Evolutionary conservation across 1,284 basidiomycete genomes (phyloP).

Genomic region (Pseudozyma tsukubaensis): DNA sequence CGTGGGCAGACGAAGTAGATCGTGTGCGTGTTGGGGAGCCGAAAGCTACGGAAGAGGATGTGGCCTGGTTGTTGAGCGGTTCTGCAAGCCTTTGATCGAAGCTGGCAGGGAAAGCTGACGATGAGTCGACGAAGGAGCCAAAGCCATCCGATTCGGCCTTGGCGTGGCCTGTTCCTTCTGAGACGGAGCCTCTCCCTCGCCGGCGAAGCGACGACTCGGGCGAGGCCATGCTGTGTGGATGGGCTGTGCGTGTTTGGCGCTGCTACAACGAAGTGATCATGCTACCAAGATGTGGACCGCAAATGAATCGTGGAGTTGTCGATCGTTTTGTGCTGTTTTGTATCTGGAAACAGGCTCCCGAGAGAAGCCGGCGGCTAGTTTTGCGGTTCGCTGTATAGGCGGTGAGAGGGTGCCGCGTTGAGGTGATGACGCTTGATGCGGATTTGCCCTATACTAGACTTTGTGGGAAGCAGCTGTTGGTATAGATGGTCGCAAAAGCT

Average conservation of each 20-base stretch:
- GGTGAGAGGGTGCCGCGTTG: no score
- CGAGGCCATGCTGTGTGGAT: slow-evolving; percentile 29
- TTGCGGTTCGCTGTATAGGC: no score
- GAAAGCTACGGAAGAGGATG: slow-evolving; percentile 22
- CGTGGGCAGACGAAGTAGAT: slow-evolving; percentile 9
- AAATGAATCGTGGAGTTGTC: background rate
- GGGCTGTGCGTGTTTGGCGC: background rate
- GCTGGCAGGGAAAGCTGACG: slow-evolving; percentile 27
- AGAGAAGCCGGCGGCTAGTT: background rate
- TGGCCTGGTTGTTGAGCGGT: slow-evolving; percentile 19
- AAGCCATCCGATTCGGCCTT: slow-evolving; percentile 44
- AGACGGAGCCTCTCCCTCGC: slow-evolving; percentile 42
- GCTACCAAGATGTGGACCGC: background rate
- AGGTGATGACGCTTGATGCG: no score
- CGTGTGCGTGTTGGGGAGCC: slow-evolving; percentile 15
- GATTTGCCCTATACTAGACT: no score
- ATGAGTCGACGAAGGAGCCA: slow-evolving; percentile 49
- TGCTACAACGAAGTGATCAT: slow-evolving; percentile 9
- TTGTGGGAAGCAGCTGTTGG: background rate
- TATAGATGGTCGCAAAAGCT: background rate
- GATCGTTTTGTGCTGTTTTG: background rate
- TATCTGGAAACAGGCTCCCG: background rate
- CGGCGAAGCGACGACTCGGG: slow-evolving; percentile 39
- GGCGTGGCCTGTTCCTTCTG: slow-evolving; percentile 24
- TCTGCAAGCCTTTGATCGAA: slow-evolving; percentile 34